Evolutionary conservation across 768 basidiomycete species (phyloP).

Genomic region (Astraeus odoratus): DNA sequence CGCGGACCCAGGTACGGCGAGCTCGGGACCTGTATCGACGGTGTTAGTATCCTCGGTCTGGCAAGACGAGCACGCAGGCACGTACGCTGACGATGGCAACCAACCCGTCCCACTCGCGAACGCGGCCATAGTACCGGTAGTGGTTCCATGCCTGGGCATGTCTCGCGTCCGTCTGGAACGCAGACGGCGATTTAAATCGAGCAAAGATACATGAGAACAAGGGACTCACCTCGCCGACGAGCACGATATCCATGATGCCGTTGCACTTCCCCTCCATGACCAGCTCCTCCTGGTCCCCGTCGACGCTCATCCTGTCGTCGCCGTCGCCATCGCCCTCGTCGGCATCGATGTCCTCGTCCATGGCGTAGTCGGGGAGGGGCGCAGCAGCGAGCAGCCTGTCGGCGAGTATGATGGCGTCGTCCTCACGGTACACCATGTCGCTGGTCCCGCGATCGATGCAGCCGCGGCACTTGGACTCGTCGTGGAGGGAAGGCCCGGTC

Average conservation of each 20-base stretch:
- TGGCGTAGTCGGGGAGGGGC: slow-evolving; percentile 20
- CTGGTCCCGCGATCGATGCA: slow-evolving; percentile 21
- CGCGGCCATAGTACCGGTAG: slow-evolving; percentile 44
- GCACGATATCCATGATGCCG: slow-evolving; percentile 53
- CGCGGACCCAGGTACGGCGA: slow-evolving; percentile 16
- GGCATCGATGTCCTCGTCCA: slow-evolving; percentile 23
- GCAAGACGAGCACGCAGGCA: slow-evolving; percentile 13
- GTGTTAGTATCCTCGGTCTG: slow-evolving; percentile 2
- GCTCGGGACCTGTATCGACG: slow-evolving; percentile 4
- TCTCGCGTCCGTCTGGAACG: slow-evolving; percentile 38
- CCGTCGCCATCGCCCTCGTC: slow-evolving; percentile 9
- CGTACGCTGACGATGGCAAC: slow-evolving; percentile 44
- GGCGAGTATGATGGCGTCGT: slow-evolving; percentile 11
- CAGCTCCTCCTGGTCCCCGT: slow-evolving; percentile 19
- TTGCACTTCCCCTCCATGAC: slow-evolving; percentile 32
- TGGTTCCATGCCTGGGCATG: slow-evolving; percentile 44
- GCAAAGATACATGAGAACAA: neutral
- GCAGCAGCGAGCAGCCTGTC: slow-evolving; percentile 7
- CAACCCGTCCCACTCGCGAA: slow-evolving; percentile 54
- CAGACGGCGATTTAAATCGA: neutral
- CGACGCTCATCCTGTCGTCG: slow-evolving; percentile 20
- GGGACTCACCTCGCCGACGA: slow-evolving; percentile 50
- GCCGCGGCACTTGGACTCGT: slow-evolving; percentile 31
- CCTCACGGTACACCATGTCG: slow-evolving; percentile 23
- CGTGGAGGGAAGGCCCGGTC: slow-evolving; percentile 35